Conservation (phyloP, 306 rosid genomes). For the Lagenaria siceraria region DNA sequence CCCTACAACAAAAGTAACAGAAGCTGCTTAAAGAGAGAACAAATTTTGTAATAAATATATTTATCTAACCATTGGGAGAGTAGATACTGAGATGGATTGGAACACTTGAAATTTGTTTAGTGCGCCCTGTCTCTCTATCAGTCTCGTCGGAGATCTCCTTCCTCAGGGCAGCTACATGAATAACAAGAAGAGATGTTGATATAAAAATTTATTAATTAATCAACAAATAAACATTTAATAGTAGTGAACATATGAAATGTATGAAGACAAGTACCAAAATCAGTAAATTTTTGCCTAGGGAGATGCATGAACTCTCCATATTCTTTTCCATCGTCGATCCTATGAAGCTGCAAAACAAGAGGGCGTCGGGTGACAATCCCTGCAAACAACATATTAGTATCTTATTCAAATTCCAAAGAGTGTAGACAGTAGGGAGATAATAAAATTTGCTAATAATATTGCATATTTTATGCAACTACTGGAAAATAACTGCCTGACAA, state of each 20-base stretch:
- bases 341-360: conserved; percentile 83
- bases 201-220: background rate
- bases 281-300: conserved; percentile 61
- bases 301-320: conserved; percentile 89
- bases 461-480: background rate
- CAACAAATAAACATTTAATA: background rate
- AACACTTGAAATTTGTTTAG: conserved; percentile 24
- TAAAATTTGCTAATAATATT: background rate
- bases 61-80: conserved; percentile 26
- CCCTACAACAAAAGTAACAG: background rate
- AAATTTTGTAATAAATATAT: background rate
- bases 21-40: background rate
- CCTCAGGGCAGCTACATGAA: conserved; percentile 17
- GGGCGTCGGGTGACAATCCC: conserved; percentile 94
- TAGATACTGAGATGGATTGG: conserved; percentile 40
- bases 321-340: conserved; percentile 62
- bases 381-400: conserved; percentile 15
- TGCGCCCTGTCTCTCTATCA: conserved; percentile 31
- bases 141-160: conserved; percentile 36
- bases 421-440: background rate
- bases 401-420: background rate
- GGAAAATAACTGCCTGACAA: background rate
- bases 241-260: background rate
- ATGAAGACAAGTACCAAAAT: conserved; percentile 39
- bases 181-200: background rate